These are phyloP conservation scores for Pelargonium nanum DNA, from an alignment of 345 rosid genomes.

Conservation along the genomic window DNA sequence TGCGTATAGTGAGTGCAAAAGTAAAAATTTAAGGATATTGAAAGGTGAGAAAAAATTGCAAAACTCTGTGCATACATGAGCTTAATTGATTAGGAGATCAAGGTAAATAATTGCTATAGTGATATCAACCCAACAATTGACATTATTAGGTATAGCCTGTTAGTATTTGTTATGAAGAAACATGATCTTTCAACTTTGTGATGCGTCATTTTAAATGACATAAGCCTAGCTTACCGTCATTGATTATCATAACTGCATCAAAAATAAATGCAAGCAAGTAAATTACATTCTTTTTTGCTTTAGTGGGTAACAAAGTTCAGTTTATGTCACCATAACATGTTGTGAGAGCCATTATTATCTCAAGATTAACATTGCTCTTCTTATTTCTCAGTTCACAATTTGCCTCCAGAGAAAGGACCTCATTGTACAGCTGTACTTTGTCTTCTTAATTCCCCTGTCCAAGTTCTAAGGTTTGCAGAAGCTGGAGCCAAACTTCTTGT, in stretches of 20 bases:
- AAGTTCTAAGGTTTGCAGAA: conserved; percentile 24
- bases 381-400: conserved; percentile 23
- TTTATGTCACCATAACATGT: neutral
- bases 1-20: neutral
- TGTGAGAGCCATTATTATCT: conserved; percentile 4
- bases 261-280: neutral
- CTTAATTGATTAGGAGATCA: too few relatives aligned
- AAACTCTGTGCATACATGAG: too few relatives aligned
- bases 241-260: neutral
- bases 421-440: conserved; percentile 30
- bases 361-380: conserved; percentile 6
- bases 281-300: neutral
- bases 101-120: too few relatives aligned
- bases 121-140: too few relatives aligned
- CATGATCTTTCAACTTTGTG: neutral
- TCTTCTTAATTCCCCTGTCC: conserved; percentile 25
- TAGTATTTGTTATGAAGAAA: too few relatives aligned
- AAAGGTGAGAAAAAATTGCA: too few relatives aligned
- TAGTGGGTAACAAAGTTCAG: neutral
- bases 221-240: neutral
- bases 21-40: neutral
- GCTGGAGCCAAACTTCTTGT: conserved; percentile 36
- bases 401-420: conserved; percentile 31
- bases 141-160: too few relatives aligned
- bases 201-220: neutral